Evolutionary conservation across 2,329 filamentous ascomycete species (phyloP).

Genomic region (Hypoxylon sp.): DNA sequence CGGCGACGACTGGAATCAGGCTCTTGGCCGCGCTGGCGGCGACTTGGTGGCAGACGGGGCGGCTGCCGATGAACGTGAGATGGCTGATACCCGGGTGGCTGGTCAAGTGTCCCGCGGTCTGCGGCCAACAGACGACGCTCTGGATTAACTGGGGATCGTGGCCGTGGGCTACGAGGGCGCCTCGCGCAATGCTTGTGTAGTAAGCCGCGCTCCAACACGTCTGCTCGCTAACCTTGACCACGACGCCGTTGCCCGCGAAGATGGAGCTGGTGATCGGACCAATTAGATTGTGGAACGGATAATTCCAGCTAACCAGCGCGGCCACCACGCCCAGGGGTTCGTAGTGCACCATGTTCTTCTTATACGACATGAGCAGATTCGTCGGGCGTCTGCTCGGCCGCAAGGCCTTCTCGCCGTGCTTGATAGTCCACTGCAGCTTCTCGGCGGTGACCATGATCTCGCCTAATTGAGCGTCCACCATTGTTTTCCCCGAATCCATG

Average conservation of each 20-base stretch:
- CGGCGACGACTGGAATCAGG: conserved; percentile 89
- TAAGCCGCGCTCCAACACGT: conserved; percentile 93
- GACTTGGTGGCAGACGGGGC: conserved; percentile 88
- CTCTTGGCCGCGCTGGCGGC: conserved; percentile 86
- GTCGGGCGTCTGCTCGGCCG: conserved; percentile 81
- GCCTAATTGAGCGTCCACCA: conserved; percentile 92
- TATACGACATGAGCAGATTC: conserved; percentile 95
- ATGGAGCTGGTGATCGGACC: conserved; percentile 91
- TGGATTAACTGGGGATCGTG: conserved; percentile 87
- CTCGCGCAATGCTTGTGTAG: conserved; percentile 83
- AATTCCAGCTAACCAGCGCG: conserved; percentile 97
- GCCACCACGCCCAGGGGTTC: conserved; percentile 94
- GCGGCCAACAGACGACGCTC: conserved; percentile 88
- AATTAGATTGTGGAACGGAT: conserved; percentile 94
- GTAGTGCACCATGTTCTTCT: conserved; percentile 90
- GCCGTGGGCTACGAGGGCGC: conserved; percentile 85
- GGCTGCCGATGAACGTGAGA: conserved; percentile 95
- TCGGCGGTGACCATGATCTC: conserved; percentile 95
- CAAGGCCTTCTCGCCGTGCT: conserved; percentile 88
- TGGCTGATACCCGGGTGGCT: conserved; percentile 88
- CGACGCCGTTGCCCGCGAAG: conserved; percentile 90
- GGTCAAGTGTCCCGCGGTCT: conserved; percentile 84
- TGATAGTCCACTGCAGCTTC: conserved; percentile 94
- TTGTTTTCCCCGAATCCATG: conserved; percentile 95
- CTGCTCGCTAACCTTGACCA: conserved; percentile 95